Conservation (phyloP, 768 basidiomycete species). For the Rhodosporidiobolus odoratus region DNA sequence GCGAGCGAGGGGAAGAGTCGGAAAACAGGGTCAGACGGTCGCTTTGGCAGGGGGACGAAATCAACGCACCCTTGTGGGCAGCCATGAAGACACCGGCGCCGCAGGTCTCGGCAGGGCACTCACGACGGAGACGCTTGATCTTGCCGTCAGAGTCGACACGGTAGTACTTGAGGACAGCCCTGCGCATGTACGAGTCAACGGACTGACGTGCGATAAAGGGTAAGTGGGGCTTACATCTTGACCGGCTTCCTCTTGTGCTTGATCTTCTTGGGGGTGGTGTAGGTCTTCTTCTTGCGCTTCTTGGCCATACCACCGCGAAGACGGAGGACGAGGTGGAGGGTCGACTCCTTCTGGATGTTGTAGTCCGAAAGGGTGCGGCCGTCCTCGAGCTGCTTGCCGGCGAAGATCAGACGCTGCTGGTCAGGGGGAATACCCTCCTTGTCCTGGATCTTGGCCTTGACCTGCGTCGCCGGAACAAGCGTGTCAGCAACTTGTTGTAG, state of each 20-base stretch:
- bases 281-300: slow-evolving; percentile 82
- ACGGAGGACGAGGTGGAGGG: slow-evolving; percentile 92
- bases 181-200: neutral
- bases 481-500: neutral
- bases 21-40: too few species aligned
- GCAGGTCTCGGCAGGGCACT: slow-evolving; percentile 63
- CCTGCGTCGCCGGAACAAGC: slow-evolving; percentile 83
- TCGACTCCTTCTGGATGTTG: slow-evolving; percentile 99
- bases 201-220: neutral
- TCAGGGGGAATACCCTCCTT: slow-evolving; percentile 92
- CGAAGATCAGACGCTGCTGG: slow-evolving; percentile 96
- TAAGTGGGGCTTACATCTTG: slow-evolving; percentile 63
- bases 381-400: slow-evolving; percentile 98
- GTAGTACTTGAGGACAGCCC: slow-evolving; percentile 98
- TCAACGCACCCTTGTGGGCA: slow-evolving; percentile 61
- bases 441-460: slow-evolving; percentile 91
- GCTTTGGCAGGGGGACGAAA: too few species aligned
- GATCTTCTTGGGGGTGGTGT: slow-evolving; percentile 60
- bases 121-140: slow-evolving; percentile 92
- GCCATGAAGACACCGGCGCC: slow-evolving; percentile 71
- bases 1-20: too few species aligned
- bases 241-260: slow-evolving; percentile 88
- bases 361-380: slow-evolving; percentile 92
- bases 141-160: slow-evolving; percentile 65
- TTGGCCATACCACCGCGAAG: slow-evolving; percentile 99